Conservation (phyloP, 2,329 filamentous ascomycete genomes). For the Ceratocystis harringtonii region DNA sequence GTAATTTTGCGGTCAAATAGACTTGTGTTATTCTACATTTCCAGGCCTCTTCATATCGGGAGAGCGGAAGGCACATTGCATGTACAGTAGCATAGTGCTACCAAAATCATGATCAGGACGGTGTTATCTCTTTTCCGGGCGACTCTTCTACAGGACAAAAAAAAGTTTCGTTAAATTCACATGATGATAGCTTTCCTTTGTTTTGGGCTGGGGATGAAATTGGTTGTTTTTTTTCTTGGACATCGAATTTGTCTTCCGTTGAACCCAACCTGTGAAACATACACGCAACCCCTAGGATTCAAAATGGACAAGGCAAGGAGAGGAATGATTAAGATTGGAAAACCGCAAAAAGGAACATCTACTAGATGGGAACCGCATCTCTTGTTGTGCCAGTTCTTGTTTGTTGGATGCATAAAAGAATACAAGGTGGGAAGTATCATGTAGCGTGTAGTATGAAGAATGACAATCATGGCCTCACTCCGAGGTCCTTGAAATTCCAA, state of each 20-base stretch:
- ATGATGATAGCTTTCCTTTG: slow-evolving; percentile 13
- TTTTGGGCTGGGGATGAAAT: slow-evolving; percentile 10
- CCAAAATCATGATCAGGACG: slow-evolving; percentile 23
- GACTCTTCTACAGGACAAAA: slow-evolving; percentile 18
- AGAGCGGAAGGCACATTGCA: slow-evolving; percentile 49
- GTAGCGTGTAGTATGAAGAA: not conserved
- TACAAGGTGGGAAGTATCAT: not conserved
- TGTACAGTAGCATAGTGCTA: slow-evolving; percentile 41
- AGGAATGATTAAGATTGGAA: not conserved
- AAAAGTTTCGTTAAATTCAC: slow-evolving; percentile 18
- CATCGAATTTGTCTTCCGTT: not conserved
- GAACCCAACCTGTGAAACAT: slow-evolving; percentile 2
- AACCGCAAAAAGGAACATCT: not conserved
- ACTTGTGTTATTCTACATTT: slow-evolving; percentile 41
- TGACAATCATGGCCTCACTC: slow-evolving; percentile 8
- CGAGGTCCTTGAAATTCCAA: not conserved
- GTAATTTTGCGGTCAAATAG: slow-evolving; percentile 28
- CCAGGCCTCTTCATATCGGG: slow-evolving; percentile 37
- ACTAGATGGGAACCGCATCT: not conserved
- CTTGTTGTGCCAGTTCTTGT: not conserved
- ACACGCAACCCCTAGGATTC: not conserved
- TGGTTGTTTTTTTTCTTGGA: slow-evolving; percentile 3
- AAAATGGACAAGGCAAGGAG: not conserved
- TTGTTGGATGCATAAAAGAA: slow-evolving; percentile 1
- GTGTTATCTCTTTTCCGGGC: slow-evolving; percentile 20